These are phyloP conservation scores for Friedmanniomyces endolithicus DNA, from an alignment of 495 filamentous ascomycete species.

Conservation along the genomic window DNA sequence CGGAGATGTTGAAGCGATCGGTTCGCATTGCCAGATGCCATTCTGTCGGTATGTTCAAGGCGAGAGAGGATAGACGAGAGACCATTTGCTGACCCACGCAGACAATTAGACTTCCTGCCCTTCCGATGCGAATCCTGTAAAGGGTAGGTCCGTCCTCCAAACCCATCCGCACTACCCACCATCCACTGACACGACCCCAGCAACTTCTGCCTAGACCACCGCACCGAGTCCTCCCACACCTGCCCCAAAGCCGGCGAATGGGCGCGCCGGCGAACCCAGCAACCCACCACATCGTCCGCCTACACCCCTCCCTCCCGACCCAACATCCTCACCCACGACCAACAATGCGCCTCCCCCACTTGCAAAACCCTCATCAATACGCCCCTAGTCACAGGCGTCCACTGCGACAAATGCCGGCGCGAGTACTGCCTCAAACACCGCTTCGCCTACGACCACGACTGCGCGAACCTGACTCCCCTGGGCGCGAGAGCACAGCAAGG, in stretches of 20 bases:
- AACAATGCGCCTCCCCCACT: constrained; percentile 55
- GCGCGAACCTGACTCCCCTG: constrained; percentile 54
- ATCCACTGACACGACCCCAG: constrained; percentile 25
- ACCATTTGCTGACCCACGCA: not conserved
- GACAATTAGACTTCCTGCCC: constrained; percentile 85
- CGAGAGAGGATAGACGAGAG: too few relatives aligned
- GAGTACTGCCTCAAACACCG: constrained; percentile 91
- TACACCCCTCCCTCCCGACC: constrained; percentile 33
- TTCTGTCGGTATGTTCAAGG: constrained; percentile 47
- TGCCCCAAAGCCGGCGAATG: constrained; percentile 77
- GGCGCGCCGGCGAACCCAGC: constrained; percentile 48
- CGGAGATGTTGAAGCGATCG: constrained; percentile 67
- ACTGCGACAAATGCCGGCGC: constrained; percentile 66
- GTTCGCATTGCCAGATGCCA: constrained; percentile 77
- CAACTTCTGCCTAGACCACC: constrained; percentile 91
- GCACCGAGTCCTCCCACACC: constrained; percentile 69
- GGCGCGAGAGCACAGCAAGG: constrained; percentile 43
- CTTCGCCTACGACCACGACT: constrained; percentile 77
- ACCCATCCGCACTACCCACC: not conserved
- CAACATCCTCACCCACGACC: constrained; percentile 46
- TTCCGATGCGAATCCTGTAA: constrained; percentile 85
- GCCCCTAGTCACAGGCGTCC: constrained; percentile 59
- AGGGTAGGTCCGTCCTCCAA: constrained; percentile 24
- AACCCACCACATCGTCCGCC: constrained; percentile 12
- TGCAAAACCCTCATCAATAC: constrained; percentile 88